Conservation (phyloP, 805 yeast species). For the Wickerhamiella vanderwaltii region DNA sequence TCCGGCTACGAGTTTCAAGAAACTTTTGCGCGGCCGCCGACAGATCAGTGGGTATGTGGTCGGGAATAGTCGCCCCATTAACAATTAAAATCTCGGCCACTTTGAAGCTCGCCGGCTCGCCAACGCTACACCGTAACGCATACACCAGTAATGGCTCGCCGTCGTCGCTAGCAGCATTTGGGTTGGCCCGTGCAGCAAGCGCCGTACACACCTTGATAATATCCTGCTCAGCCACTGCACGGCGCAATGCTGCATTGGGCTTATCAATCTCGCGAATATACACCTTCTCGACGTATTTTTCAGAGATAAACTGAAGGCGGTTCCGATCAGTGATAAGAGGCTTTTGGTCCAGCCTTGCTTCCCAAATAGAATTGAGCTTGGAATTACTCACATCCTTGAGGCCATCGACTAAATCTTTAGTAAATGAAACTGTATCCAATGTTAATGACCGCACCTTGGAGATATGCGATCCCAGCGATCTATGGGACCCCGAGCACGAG, state of each 20-base stretch:
- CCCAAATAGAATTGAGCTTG: conserved; percentile 49
- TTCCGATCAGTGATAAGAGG: conserved; percentile 31
- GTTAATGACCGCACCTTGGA: conserved; percentile 67
- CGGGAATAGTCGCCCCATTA: conserved; percentile 28
- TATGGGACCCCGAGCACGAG: conserved; percentile 78
- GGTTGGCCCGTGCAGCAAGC: conserved; percentile 31
- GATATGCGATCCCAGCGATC: conserved; percentile 72
- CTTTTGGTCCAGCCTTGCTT: conserved; percentile 28
- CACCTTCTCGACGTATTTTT: conserved; percentile 49
- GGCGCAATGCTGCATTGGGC: conserved; percentile 27
- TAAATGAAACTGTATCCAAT: conserved; percentile 49
- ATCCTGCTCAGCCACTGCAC: conserved; percentile 27
- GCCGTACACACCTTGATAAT: conserved; percentile 25
- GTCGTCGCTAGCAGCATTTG: conserved; percentile 24
- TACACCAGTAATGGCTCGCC: conserved; percentile 26
- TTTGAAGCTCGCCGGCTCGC: conserved; percentile 24
- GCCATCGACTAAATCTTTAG: conserved; percentile 46
- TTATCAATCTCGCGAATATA: conserved; percentile 31
- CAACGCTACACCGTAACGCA: conserved; percentile 26
- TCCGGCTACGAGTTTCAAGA: conserved; percentile 5
- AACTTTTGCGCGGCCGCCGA: conserved; percentile 13
- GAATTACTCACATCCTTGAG: conserved; percentile 46
- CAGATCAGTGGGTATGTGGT: conserved; percentile 14
- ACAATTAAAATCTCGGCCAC: conserved; percentile 30
- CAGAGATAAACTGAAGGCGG: conserved; percentile 46